Base-by-base conservation (phyloP, 2,329 filamentous ascomycete genomes). In the Paraphaeosphaeria minitans region DNA sequence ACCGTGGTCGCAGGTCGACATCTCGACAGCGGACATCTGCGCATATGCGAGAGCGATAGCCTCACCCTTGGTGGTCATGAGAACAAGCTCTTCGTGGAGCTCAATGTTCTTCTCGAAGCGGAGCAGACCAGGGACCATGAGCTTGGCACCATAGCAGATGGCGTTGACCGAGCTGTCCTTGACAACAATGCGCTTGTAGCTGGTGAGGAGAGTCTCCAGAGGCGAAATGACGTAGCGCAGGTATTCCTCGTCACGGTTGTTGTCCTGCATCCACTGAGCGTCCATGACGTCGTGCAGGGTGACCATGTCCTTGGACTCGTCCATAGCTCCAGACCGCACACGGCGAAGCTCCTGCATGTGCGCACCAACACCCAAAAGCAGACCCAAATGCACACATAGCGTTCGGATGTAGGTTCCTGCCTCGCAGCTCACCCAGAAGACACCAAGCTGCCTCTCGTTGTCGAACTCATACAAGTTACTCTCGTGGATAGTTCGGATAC, bases 391-490 rank as follows among this genome's bases (percentile, higher is more conserved):
- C 45, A 98, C 94, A 80, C 95, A 98, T 49, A 99, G 88, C 39
- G 95, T 99, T 84, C 95, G 91, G 78, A 99, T 98, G 80, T 99
- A 99, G 65, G 95, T 99, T 78, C 95, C 95, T 58, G 93, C 95
- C 82, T 99, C 95, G 80, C 95, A 99, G 81, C 92, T 96, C 70
- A 98, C 95, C 94, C 95, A 98, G 86, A 99, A 99, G 57, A 98
- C 94, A 79, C 91, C 95, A 39, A 99, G 86, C 79, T 98, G 93
- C 72, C 95, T 89, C 74, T 98, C 94, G 76, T 99, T 98, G 83
- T 99, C 95, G 77, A 98, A 99, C 83, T 99, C 95, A 76, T 82
- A 84, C 56, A 98, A 85, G 83, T 96, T 96, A 87, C 90, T 96
- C 82, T 98, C 93, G 83, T 98, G 91, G 71, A 99, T 97, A 63